phyloP scores from a whole-genome alignment of 306 rosid genomes.

The Lathyrus oleraceus region DNA sequence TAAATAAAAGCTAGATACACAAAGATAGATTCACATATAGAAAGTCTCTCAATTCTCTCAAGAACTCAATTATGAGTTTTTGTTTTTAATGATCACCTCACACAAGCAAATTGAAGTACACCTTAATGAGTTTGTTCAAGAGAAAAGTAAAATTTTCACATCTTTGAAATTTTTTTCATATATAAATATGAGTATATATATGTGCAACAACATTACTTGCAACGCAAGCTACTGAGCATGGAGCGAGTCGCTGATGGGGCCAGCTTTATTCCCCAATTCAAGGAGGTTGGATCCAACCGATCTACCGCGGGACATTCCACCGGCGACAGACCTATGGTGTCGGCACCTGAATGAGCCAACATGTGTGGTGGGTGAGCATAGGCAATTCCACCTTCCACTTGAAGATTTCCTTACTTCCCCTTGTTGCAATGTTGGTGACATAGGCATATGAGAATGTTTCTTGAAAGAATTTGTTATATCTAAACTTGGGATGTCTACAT shows the following conservation, averaged over 20 bases:
- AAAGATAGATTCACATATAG: neutral
- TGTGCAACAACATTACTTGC: slow-evolving; percentile 21
- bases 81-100: slow-evolving; percentile 17
- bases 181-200: neutral
- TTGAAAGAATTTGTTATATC: slow-evolving; percentile 39
- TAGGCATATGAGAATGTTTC: slow-evolving; percentile 42
- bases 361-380: slow-evolving; percentile 89
- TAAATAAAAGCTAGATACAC: neutral
- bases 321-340: slow-evolving; percentile 43
- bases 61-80: neutral
- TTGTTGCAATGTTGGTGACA: slow-evolving; percentile 46
- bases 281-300: slow-evolving; percentile 66
- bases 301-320: slow-evolving; percentile 39
- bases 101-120: slow-evolving; percentile 4
- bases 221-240: slow-evolving; percentile 36
- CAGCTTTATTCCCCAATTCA: slow-evolving; percentile 33
- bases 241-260: slow-evolving; percentile 33
- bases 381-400: slow-evolving; percentile 49
- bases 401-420: slow-evolving; percentile 19
- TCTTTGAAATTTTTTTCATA: neutral
- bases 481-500: slow-evolving; percentile 36
- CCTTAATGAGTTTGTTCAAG: slow-evolving; percentile 12
- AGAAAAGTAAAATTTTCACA: slow-evolving; percentile 19
- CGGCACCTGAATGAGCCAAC: slow-evolving; percentile 82
- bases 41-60: neutral